Conservation (phyloP, 306 rosid species). For the Bauhinia variegata region DNA sequence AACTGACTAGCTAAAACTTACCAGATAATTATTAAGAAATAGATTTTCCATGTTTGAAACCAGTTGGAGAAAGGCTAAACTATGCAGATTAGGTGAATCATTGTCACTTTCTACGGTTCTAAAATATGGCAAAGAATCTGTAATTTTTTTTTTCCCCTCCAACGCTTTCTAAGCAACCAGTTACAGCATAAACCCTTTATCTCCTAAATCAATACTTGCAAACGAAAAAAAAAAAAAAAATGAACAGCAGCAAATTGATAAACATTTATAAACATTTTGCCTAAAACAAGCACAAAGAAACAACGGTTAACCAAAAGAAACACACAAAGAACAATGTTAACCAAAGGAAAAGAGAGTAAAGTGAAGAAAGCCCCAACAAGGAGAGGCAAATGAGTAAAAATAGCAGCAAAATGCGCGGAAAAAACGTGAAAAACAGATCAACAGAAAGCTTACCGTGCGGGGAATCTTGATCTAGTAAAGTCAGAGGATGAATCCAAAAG, state of each 20-base stretch:
- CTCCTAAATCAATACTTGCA: conserved; percentile 2
- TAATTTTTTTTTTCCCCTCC: no score
- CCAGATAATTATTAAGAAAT: background rate
- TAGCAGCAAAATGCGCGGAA: background rate
- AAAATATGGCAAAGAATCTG: background rate
- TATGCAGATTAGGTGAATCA: conserved; percentile 9
- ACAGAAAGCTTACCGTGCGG: conserved; percentile 53
- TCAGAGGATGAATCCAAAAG: conserved; percentile 3
- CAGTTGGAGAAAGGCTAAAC: no score
- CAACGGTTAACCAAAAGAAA: background rate
- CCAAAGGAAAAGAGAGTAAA: background rate
- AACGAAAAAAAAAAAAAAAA: background rate
- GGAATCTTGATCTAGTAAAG: conserved; percentile 62
- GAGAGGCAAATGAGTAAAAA: conserved; percentile 6
- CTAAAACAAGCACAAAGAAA: background rate
- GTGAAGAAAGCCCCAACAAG: conserved; percentile 16
- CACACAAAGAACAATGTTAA: background rate
- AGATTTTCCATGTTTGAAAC: conserved; percentile 6
- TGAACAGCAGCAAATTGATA: background rate
- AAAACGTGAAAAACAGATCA: conserved; percentile 30
- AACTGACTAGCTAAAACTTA: conserved; percentile 9
- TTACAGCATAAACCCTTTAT: background rate
- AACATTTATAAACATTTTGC: background rate
- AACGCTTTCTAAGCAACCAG: background rate
- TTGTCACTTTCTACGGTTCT: background rate